Conservation (phyloP, 345 rosid genomes). For the Ricinus communis region DNA sequence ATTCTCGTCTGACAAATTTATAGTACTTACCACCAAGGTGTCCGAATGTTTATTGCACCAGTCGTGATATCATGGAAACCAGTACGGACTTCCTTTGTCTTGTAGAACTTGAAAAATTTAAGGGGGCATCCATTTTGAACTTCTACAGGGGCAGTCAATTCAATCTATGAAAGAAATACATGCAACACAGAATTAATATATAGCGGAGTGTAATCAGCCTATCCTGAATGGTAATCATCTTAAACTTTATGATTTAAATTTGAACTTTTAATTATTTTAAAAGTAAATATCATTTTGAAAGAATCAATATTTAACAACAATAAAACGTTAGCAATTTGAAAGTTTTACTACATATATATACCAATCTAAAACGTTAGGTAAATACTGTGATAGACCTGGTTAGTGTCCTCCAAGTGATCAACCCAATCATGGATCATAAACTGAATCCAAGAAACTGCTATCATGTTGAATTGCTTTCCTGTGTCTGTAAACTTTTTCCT, state of each 20-base stretch:
- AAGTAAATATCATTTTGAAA: too few species aligned
- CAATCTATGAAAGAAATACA: constrained; percentile 31
- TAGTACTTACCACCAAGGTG: constrained; percentile 63
- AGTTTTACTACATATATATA: too few species aligned
- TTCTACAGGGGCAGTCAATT: constrained; percentile 48
- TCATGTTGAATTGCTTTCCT: constrained; percentile 63
- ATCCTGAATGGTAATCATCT: too few species aligned
- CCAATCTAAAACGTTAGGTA: too few species aligned
- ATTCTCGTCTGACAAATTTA: too few species aligned
- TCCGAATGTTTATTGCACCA: constrained; percentile 45
- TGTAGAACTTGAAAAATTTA: constrained; percentile 44
- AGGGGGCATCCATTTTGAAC: constrained; percentile 52
- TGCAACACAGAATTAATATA: too few species aligned
- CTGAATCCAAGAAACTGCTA: constrained; percentile 65
- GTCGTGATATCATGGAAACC: constrained; percentile 44
- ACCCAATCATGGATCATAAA: constrained; percentile 77
- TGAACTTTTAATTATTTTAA: too few species aligned
- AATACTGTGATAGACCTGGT: constrained; percentile 44
- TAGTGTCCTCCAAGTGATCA: constrained; percentile 59
- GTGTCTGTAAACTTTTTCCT: constrained; percentile 43
- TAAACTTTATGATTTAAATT: too few species aligned
- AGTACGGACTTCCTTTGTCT: constrained; percentile 51
- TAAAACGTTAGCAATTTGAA: too few species aligned
- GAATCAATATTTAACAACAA: too few species aligned
- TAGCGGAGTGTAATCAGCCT: too few species aligned